Evolutionary conservation across 192 early-diverging fungal species (phyloP).

Genomic region (Coemansia sp.): DNA sequence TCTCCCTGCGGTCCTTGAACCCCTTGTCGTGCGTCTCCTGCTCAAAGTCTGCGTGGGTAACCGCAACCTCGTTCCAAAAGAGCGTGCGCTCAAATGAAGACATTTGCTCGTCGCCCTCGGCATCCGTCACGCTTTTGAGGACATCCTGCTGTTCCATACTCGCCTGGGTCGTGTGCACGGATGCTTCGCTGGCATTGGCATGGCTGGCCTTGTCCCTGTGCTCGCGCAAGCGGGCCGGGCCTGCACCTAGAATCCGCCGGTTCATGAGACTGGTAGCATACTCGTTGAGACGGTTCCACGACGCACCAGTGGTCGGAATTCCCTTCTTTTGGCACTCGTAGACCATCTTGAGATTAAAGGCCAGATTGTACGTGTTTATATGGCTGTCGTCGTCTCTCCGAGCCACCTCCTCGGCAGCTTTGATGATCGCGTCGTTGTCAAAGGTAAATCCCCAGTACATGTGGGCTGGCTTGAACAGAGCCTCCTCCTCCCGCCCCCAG

Average conservation of each 20-base stretch:
- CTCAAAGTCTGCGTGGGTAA: constrained; percentile 16
- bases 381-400: constrained; percentile 16
- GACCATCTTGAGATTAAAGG: constrained; percentile 31
- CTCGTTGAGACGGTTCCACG: constrained; percentile 30
- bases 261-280: constrained; percentile 40
- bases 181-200: too few relatives aligned
- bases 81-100: constrained; percentile 21
- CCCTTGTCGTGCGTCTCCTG: constrained; percentile 20
- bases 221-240: constrained; percentile 25
- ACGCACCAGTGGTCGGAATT: constrained; percentile 21
- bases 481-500: constrained; percentile 13
- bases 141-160: too few relatives aligned
- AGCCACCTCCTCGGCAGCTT: constrained; percentile 24
- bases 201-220: constrained; percentile 2
- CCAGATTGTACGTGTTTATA: constrained; percentile 28
- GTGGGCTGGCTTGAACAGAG: constrained; percentile 25
- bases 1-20: constrained; percentile 14
- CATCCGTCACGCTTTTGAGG: constrained; percentile 5
- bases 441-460: constrained; percentile 21
- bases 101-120: constrained; percentile 13
- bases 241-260: constrained; percentile 27
- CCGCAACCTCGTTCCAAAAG: constrained; percentile 30
- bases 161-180: too few relatives aligned
- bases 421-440: constrained; percentile 13
- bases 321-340: constrained; percentile 8